A percentile compares a stretch with the other conserved stretches of the same genome.
Evolutionary conservation across 1,284 basidiomycete species (phyloP).

Genomic region (Malassezia sp.): DNA sequence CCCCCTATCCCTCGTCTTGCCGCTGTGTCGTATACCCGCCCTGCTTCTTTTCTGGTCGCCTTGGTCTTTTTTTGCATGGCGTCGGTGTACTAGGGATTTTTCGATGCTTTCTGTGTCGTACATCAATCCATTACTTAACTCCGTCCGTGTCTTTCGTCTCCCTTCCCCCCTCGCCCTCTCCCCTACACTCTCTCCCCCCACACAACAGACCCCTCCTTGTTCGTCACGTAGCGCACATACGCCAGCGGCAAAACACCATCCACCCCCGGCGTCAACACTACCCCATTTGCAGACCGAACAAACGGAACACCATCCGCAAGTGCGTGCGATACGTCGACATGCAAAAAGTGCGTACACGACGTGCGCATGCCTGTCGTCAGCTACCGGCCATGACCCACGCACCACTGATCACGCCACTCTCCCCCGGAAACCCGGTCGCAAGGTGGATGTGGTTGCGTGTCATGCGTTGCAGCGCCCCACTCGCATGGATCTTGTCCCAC

Average conservation of each 20-base stretch:
- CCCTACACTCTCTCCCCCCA: conserved; percentile 17
- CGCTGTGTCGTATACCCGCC: too few relatives aligned
- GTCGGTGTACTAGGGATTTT: too few relatives aligned
- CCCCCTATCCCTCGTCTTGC: too few relatives aligned
- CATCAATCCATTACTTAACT: too few relatives aligned
- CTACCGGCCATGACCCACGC: too few relatives aligned
- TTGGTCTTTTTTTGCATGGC: not conserved
- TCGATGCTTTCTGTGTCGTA: too few relatives aligned
- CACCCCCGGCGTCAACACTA: conserved; percentile 64
- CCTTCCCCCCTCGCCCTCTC: too few relatives aligned
- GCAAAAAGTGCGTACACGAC: conserved; percentile 62
- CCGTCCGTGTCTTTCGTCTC: too few relatives aligned
- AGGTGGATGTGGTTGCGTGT: conserved; percentile 75
- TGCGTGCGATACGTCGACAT: conserved; percentile 61
- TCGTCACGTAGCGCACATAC: conserved; percentile 25
- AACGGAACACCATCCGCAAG: conserved; percentile 62
- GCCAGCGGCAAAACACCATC: conserved; percentile 15
- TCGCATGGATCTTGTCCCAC: conserved; percentile 36
- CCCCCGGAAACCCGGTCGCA: conserved; percentile 56
- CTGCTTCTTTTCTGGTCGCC: too few relatives aligned
- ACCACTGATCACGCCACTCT: conserved; percentile 57
- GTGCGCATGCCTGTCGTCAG: conserved; percentile 60
- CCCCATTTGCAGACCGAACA: conserved; percentile 66
- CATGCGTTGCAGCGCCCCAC: conserved; percentile 70
- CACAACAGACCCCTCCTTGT: conserved; percentile 20